Conservation (phyloP, 106 monocot genomes). For the Vanilla planifolia region DNA sequence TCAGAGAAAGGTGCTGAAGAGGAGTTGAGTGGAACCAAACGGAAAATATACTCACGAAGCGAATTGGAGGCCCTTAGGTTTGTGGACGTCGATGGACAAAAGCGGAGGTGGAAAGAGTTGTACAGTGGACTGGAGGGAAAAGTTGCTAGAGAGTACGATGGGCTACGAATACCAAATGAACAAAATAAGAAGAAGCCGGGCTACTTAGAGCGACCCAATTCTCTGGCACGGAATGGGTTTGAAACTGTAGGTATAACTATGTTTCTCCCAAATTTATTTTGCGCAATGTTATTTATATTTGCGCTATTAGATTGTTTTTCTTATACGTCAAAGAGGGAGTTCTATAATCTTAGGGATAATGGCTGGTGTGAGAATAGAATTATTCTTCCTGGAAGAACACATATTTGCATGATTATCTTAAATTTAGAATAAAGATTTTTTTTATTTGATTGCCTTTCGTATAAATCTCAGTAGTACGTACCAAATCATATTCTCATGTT, state of each 20-base stretch:
- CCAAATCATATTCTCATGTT: no score
- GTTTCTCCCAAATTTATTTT: not conserved
- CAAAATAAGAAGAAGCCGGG: slow-evolving; percentile 3
- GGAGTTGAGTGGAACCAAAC: not conserved
- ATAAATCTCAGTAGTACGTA: no score
- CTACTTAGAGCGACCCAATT: not conserved
- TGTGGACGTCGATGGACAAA: slow-evolving; percentile 19
- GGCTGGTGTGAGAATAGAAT: no score
- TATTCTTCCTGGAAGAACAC: no score
- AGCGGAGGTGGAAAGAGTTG: slow-evolving; percentile 34
- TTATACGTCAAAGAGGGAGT: no score
- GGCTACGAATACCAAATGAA: slow-evolving; percentile 6
- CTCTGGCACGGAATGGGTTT: not conserved
- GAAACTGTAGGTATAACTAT: not conserved
- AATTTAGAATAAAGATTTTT: no score
- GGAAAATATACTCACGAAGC: slow-evolving; percentile 30
- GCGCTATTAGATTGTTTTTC: no score
- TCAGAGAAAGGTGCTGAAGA: no score
- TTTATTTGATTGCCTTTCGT: no score
- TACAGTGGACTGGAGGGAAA: slow-evolving; percentile 17
- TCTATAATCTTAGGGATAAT: no score
- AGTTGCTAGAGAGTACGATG: slow-evolving; percentile 29
- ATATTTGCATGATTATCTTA: no score
- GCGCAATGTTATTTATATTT: no score
- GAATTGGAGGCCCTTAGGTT: slow-evolving; percentile 44